Evolutionary conservation across 2,329 filamentous ascomycete species (phyloP), one percentile per base, ranked within the genome.

Genomic region (Alternaria arbusti): DNA sequence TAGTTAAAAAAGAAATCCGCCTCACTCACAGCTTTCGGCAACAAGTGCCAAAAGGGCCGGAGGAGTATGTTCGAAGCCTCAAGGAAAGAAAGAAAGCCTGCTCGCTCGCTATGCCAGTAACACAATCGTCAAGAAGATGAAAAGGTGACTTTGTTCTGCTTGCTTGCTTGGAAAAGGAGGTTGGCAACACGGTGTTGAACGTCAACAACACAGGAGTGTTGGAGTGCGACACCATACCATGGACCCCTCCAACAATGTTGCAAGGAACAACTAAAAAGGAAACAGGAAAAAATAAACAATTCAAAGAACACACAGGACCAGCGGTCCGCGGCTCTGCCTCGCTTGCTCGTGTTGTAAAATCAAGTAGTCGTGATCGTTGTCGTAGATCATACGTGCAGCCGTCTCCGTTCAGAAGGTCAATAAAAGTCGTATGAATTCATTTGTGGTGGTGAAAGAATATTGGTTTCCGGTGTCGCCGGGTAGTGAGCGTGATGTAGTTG

Each of bases 71-170:
- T 56, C 30, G 45, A 60, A 60, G 61, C 57, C 57, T 54, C 26
- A 55, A 51, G 25, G 46, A 61, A 61, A 67, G 56, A 46, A 59
- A 57, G 63, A 66, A 61, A 54, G 49, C 49, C 55, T 47, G 60
- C 60, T 66, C 62, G 49, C 61, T 77, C 77, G 77, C 77, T 78
- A 79, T 78, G 76, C 76, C 76, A 74, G 66, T 77, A 78, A 78
- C 75, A 79, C 74, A 78, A 74, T 77, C 73, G 57, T 76, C 61
- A 75, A 67, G 72, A 72, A 68, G 61, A 23, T 47, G 22, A 55
- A 51, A 62, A 65, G 61, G 57, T n/a, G 20, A 54, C 62, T 63
- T 49, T 63, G 36, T 40, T 40, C 36, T 6, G 36, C 36, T 63
- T 57, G 43, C 32, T 49, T 59, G 32, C 15, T 23, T 22, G 30